These are phyloP conservation scores for Picea glauca DNA, from an alignment of 75 land plant genomes.

Conservation along the genomic window DNA sequence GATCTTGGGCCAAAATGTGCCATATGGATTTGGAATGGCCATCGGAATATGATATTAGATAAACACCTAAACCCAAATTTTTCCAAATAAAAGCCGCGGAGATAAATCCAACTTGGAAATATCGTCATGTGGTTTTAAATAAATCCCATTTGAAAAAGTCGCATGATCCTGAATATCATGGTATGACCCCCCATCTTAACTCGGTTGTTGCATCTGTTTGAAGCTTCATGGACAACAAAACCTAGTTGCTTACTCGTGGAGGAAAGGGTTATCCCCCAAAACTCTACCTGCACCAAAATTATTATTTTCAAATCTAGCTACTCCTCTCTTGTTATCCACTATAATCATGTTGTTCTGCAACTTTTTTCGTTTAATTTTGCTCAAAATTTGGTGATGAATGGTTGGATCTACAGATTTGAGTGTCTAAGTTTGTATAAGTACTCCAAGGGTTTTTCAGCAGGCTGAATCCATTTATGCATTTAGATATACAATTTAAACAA, in stretches of 20 bases:
- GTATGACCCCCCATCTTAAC: slow-evolving; percentile 1
- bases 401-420: too few species aligned
- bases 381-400: too few species aligned
- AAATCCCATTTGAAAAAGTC: neutral
- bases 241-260: slow-evolving; percentile 21
- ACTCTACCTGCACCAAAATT: slow-evolving; percentile 6
- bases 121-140: slow-evolving; percentile 7
- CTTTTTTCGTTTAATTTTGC: too few species aligned
- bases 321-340: slow-evolving; percentile 12
- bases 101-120: slow-evolving; percentile 9
- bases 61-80: neutral
- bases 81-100: slow-evolving; percentile 9
- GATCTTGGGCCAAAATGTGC: too few species aligned
- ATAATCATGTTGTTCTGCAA: too few species aligned
- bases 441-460: too few species aligned
- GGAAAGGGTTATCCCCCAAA: slow-evolving; percentile 9
- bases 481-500: too few species aligned
- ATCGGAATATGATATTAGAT: too few species aligned
- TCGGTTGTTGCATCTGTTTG: slow-evolving; percentile 7
- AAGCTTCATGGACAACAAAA: slow-evolving; percentile 56
- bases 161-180: slow-evolving; percentile 25
- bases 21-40: too few species aligned
- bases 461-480: too few species aligned
- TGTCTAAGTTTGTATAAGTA: too few species aligned
- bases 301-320: slow-evolving; percentile 24